These are phyloP conservation scores for Dothideomycetes sp. DNA, from an alignment of 2,329 filamentous ascomycete genomes.

Conservation along the genomic window DNA sequence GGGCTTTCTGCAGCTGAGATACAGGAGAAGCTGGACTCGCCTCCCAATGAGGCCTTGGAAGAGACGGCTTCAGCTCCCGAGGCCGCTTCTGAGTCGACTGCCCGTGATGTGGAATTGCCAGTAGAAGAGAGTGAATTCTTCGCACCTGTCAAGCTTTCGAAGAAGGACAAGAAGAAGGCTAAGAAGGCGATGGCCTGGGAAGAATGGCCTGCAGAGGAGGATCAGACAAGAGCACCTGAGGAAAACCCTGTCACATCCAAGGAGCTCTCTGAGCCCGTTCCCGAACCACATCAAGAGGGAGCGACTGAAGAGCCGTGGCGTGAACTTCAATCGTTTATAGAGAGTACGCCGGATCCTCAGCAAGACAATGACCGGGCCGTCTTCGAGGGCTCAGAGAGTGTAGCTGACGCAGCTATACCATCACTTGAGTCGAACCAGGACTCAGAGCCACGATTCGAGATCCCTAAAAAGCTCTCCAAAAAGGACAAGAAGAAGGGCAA, in stretches of 20 bases:
- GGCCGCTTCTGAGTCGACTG: background rate
- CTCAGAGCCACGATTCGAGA: background rate
- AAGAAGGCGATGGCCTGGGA: constrained; percentile 10
- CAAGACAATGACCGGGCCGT: too few relatives aligned
- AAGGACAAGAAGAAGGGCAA: constrained; percentile 17
- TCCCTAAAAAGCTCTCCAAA: constrained; percentile 18
- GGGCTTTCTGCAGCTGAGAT: background rate
- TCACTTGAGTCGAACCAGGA: background rate
- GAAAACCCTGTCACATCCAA: too few relatives aligned
- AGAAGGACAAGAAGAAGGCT: constrained; percentile 33
- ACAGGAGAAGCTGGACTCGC: background rate
- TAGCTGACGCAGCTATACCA: too few relatives aligned
- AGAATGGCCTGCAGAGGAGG: background rate
- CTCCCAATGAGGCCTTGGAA: too few relatives aligned
- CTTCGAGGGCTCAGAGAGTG: too few relatives aligned
- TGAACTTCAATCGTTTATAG: too few relatives aligned
- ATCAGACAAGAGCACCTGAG: background rate
- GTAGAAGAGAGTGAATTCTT: too few relatives aligned
- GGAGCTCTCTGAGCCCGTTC: too few relatives aligned
- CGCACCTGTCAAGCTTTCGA: constrained; percentile 27
- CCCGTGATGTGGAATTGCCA: background rate
- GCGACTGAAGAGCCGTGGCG: too few relatives aligned
- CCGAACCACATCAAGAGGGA: too few relatives aligned
- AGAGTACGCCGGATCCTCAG: too few relatives aligned
- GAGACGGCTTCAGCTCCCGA: too few relatives aligned